These are phyloP conservation scores for Diaporthe destruens DNA, from an alignment of 2,329 filamentous ascomycete species.

Conservation along the genomic window DNA sequence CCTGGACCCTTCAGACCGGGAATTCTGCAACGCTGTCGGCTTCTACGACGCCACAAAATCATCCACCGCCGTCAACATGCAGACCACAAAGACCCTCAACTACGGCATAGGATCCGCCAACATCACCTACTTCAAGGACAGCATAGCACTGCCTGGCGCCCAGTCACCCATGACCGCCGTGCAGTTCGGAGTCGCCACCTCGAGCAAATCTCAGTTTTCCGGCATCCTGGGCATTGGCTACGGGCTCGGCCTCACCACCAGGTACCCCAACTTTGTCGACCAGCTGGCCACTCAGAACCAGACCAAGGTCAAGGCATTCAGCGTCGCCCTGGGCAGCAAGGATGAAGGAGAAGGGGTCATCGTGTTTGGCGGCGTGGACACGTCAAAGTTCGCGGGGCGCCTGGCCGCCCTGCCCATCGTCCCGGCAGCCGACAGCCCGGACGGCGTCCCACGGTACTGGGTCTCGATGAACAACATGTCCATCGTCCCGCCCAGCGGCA, in stretches of 20 bases:
- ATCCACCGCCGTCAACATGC: slow-evolving; percentile 52
- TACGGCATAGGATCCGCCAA: slow-evolving; percentile 67
- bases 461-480: slow-evolving; percentile 60
- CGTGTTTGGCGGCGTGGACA: slow-evolving; percentile 77
- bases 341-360: slow-evolving; percentile 71
- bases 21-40: slow-evolving; percentile 61
- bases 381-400: slow-evolving; percentile 70
- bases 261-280: slow-evolving; percentile 66
- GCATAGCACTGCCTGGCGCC: slow-evolving; percentile 57
- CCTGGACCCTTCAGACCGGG: slow-evolving; percentile 56
- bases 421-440: slow-evolving; percentile 66
- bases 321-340: slow-evolving; percentile 74
- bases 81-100: slow-evolving; percentile 55
- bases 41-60: slow-evolving; percentile 59
- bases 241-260: slow-evolving; percentile 59
- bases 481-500: slow-evolving; percentile 54
- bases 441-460: slow-evolving; percentile 66
- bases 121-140: slow-evolving; percentile 63
- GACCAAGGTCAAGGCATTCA: slow-evolving; percentile 73
- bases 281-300: slow-evolving; percentile 62
- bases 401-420: slow-evolving; percentile 73
- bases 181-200: slow-evolving; percentile 75
- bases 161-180: slow-evolving; percentile 61
- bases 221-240: slow-evolving; percentile 84
- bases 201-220: slow-evolving; percentile 60